Evolutionary conservation across 176 grass and related monocot species (phyloP).

Genomic region (Oryza coarctata): DNA sequence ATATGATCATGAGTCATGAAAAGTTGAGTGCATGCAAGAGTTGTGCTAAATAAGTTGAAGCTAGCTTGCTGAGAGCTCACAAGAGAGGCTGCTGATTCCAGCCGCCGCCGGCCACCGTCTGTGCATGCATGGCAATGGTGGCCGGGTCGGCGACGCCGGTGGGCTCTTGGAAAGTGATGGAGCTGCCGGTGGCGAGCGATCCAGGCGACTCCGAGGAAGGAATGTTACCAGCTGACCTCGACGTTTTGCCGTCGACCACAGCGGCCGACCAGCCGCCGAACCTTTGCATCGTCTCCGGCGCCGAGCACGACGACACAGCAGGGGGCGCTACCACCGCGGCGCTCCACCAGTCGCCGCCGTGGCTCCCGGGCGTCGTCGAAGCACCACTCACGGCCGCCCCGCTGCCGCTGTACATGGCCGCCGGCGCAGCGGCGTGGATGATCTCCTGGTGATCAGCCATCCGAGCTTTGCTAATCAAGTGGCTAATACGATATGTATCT

Average conservation of each 20-base stretch:
- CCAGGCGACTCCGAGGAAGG: slow-evolving; percentile 29
- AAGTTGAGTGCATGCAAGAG: not conserved
- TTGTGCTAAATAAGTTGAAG: no score
- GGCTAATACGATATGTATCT: not conserved
- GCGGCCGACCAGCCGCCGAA: slow-evolving; percentile 17
- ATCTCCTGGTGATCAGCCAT: slow-evolving; percentile 45
- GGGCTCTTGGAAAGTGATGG: slow-evolving; percentile 54
- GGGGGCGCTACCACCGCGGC: not conserved
- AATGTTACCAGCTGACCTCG: slow-evolving; percentile 21
- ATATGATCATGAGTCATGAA: slow-evolving; percentile 21
- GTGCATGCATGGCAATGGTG: not conserved
- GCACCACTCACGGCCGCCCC: not conserved
- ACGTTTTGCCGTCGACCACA: slow-evolving; percentile 4
- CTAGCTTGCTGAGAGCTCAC: slow-evolving; percentile 37
- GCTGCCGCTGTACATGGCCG: not conserved
- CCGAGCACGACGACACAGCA: slow-evolving; percentile 14
- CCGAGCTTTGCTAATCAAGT: not conserved
- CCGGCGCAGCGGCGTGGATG: slow-evolving; percentile 6
- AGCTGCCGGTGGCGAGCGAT: slow-evolving; percentile 42
- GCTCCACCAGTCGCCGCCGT: slow-evolving; percentile 41
- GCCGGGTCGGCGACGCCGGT: slow-evolving; percentile 13
- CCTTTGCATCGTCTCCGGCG: slow-evolving; percentile 16
- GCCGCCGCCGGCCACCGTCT: not conserved
- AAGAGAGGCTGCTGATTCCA: slow-evolving; percentile 73
- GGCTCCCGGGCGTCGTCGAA: not conserved